Evolutionary conservation across 805 yeast genomes (phyloP).

Genomic region (Wickerhamomyces rabaulensis): DNA sequence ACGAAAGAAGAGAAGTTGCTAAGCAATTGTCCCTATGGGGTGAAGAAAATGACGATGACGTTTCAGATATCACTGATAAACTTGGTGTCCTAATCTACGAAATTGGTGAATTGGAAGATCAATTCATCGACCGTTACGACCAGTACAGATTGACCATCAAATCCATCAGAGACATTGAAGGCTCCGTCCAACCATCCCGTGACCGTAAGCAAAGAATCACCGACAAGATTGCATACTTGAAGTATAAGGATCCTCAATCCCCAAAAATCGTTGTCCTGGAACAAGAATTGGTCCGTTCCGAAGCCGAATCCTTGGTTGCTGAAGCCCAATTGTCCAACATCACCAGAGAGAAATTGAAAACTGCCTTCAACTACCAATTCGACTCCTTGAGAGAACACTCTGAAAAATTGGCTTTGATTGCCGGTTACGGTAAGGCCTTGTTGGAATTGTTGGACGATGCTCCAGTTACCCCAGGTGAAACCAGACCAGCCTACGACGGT

Average conservation of each 20-base stretch:
- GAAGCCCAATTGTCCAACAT: slow-evolving; percentile 88
- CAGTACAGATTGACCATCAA: slow-evolving; percentile 81
- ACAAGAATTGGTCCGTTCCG: slow-evolving; percentile 87
- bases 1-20: slow-evolving; percentile 78
- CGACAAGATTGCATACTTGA: slow-evolving; percentile 77
- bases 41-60: slow-evolving; percentile 80
- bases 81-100: slow-evolving; percentile 79
- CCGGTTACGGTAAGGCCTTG: slow-evolving; percentile 85
- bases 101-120: slow-evolving; percentile 82
- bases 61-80: slow-evolving; percentile 81
- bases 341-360: slow-evolving; percentile 81
- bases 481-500: slow-evolving; percentile 85
- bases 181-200: slow-evolving; percentile 83
- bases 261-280: slow-evolving; percentile 75
- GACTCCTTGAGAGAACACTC: slow-evolving; percentile 83
- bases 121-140: slow-evolving; percentile 80
- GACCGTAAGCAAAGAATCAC: slow-evolving; percentile 83
- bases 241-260: slow-evolving; percentile 81
- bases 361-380: slow-evolving; percentile 79
- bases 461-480: slow-evolving; percentile 89
- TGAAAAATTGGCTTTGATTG: slow-evolving; percentile 80
- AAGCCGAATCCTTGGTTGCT: slow-evolving; percentile 87
- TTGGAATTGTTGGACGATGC: slow-evolving; percentile 79
- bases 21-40: slow-evolving; percentile 84
- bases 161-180: slow-evolving; percentile 78